Base-by-base conservation (phyloP, 2,329 filamentous ascomycete genomes). In the Pestalotiopsis sp. region DNA sequence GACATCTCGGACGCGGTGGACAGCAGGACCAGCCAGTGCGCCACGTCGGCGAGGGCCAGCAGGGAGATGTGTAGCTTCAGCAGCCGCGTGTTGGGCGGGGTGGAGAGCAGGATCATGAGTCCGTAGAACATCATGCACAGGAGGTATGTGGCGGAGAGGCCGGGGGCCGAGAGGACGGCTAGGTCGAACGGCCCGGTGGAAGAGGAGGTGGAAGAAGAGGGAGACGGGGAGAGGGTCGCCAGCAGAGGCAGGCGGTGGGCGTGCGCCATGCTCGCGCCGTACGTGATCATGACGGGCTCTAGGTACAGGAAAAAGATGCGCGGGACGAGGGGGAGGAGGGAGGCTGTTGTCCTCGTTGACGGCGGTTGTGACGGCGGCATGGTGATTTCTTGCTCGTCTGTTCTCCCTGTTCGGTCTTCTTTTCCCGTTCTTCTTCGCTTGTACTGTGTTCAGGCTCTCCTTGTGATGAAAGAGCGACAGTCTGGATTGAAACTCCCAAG, bases 231-330 rank as follows among this genome's bases (percentile, higher is more conserved):
- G 6, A 68, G 69, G 17, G 72, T 9, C 31, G 7, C 31, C 2
- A 70, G 52, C 70, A 68, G 63, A 72, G 69, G 49, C 64, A 65
- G 17, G 67, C 67, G 13, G 68, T 68, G 52, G 27, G 70, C 68
- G 63, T 74, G 73, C 25, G 71, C 68, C 64, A 67, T 52, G 49
- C 69, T 3, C 68, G 73, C 72, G 65, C 74, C 73, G 65, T 70
- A 73, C 11, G 71, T 68, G 60, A 76, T 75, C 2, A 66, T 27
- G 14, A 73, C 63, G 14, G 73, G 73, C 38, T 75, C 74, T 20
- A 76, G 62, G 64, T 75, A 76, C 23, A 76, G 68, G 69, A 74
- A 76, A 67, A 76, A 76, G 52, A 75, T 72, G 12, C 74, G 70
- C 56, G 74, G 73, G 39, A 75, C 56, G 14, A 64, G 67, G 1